Base-by-base conservation (phyloP, 257 asterid genomes). In the Oldenlandia corymbosa region DNA sequence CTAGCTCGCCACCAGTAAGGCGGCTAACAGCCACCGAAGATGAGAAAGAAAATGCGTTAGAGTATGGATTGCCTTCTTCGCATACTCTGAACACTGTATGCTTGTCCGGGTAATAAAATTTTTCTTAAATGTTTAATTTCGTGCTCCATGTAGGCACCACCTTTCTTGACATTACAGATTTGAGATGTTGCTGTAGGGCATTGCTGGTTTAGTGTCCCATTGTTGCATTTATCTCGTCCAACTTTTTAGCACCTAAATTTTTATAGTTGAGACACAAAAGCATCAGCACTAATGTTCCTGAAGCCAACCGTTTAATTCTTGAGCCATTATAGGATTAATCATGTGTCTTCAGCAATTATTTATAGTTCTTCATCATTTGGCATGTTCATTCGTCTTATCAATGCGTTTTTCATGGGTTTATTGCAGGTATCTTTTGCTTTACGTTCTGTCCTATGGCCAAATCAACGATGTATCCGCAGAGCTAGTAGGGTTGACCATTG, bases 21-120 rank as follows among this genome's bases (percentile, higher is more conserved):
- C 82, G 97, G 83, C 65, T 90, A 62, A 93, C 95, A 2, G 83
- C 92, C 58, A 85, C 94, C 30, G 65, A 81, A 71, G 99, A 90
- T 53, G 96, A 87, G 79, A 84, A 80, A 73, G 96, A 86, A 47
- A 90, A 90, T 80, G 96, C 96, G 21, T 70, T 90, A 85, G 96
- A 90, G 82, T 90, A 90, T 59, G 96, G 95, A 67, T 76, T 93
- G 27, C 97, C 96, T 70, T 90, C 99, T 58, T 90, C 99, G 0
- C 97, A 88, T 78, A 93, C 97, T 66, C 95, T 90, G 64, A 93
- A 93, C 77, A 93, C 97, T 46, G 80, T 90, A 55, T 93, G 99
- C 88, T 78, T 90, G 45, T 83, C 97, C 7, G 99, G 97, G 99
- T 93, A 87, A 9, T 54, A 27, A 27, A 20, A 28, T 50, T 65